Percentiles rank a stretch among this genome's conserved stretches.
phyloP scores from a whole-genome alignment of 129 eudicot genomes.

The Gnaphalium uliginosum region DNA sequence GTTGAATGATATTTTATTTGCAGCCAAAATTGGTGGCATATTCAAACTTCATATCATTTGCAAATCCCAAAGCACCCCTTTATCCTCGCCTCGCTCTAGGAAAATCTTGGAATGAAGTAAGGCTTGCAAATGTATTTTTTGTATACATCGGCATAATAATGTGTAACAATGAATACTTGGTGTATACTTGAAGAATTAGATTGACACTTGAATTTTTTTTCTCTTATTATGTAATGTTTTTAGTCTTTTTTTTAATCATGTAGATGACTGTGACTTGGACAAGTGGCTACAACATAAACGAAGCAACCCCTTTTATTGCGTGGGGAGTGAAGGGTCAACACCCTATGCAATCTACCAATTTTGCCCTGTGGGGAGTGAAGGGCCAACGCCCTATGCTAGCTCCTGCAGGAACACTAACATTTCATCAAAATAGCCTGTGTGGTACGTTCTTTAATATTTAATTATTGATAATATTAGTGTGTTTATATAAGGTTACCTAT shows the following conservation, averaged over 20 bases:
- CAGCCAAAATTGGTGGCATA: slow-evolving; percentile 81
- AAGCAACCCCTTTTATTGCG: slow-evolving; percentile 68
- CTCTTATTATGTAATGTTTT: too few species aligned
- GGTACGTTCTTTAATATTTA: slow-evolving; percentile 45
- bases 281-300: slow-evolving; percentile 76
- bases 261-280: slow-evolving; percentile 97
- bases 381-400: slow-evolving; percentile 41
- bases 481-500: too few species aligned
- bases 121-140: slow-evolving; percentile 27
- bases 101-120: slow-evolving; percentile 83
- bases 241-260: background rate
- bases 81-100: slow-evolving; percentile 91
- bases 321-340: slow-evolving; percentile 56
- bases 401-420: slow-evolving; percentile 80
- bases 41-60: slow-evolving; percentile 65
- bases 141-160: background rate
- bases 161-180: background rate
- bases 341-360: slow-evolving; percentile 40
- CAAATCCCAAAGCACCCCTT: slow-evolving; percentile 79
- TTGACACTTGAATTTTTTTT: background rate
- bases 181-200: background rate
- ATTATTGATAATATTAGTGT: background rate
- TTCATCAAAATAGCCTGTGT: slow-evolving; percentile 64
- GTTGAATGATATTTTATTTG: slow-evolving; percentile 29
- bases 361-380: slow-evolving; percentile 41